Percentiles rank a stretch among this genome's conserved stretches.
Evolutionary conservation across 805 yeast species (phyloP).

Genomic region (Candida methanosorbosa): DNA sequence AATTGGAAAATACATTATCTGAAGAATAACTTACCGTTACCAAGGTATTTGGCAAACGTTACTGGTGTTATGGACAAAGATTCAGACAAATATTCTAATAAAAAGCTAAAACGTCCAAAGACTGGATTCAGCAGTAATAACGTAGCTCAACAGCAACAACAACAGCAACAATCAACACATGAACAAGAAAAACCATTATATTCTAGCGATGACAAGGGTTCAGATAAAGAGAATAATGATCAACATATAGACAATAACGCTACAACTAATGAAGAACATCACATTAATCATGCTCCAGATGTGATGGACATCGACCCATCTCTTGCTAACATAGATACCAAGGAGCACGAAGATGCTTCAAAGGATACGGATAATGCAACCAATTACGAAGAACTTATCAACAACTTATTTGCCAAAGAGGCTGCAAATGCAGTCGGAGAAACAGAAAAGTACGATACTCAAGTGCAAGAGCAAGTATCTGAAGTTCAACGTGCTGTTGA

Average conservation of each 20-base stretch:
- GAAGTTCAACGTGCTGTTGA: no score
- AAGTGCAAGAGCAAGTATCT: slow-evolving; percentile 3
- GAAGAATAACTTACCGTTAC: slow-evolving; percentile 68
- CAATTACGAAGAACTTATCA: slow-evolving; percentile 16
- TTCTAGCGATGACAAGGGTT: neutral
- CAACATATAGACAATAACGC: neutral
- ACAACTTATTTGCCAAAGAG: slow-evolving; percentile 11
- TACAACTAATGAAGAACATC: neutral
- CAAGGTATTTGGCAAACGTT: slow-evolving; percentile 70
- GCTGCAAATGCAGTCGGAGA: slow-evolving; percentile 1
- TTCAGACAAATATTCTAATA: slow-evolving; percentile 3
- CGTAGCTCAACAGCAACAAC: neutral
- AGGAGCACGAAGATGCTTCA: neutral
- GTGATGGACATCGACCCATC: neutral
- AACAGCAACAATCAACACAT: neutral
- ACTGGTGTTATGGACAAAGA: slow-evolving; percentile 59
- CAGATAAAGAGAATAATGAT: neutral
- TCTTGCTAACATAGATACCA: neutral
- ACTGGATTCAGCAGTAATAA: slow-evolving; percentile 6
- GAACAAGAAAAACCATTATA: no score
- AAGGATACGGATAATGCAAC: neutral
- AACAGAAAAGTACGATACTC: neutral
- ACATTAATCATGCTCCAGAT: neutral
- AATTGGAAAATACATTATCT: slow-evolving; percentile 88
- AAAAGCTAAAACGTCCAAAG: slow-evolving; percentile 12